phyloP scores from a whole-genome alignment of 192 early-diverging fungal genomes.

The Umbelopsis ramanniana region DNA sequence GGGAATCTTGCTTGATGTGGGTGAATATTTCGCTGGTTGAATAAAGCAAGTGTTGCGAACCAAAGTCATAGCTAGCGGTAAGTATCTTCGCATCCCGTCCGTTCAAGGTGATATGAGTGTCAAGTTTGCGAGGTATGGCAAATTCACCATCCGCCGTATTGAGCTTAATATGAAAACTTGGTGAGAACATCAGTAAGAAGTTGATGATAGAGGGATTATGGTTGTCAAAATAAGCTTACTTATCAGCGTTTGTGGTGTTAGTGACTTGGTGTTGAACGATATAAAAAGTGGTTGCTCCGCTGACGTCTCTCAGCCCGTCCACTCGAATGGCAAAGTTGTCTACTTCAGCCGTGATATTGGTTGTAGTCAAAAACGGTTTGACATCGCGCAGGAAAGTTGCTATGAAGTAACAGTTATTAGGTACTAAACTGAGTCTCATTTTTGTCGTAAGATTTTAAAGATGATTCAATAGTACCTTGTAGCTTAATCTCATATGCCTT shows the following conservation, averaged over 20 bases:
- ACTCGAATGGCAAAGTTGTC: constrained; percentile 10
- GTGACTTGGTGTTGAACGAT: constrained; percentile 8
- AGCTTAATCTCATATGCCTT: constrained; percentile 24
- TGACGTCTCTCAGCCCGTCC: background rate
- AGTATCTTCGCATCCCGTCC: constrained; percentile 23
- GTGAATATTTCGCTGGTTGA: constrained; percentile 26
- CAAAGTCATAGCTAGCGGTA: constrained; percentile 12
- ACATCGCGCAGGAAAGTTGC: background rate
- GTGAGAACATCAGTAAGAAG: background rate
- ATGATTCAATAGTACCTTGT: background rate
- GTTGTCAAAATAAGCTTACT: background rate
- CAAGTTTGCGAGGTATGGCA: constrained; percentile 13
- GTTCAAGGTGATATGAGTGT: constrained; percentile 1
- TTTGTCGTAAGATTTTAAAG: no score
- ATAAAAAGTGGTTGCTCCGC: constrained; percentile 3
- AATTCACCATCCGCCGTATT: background rate
- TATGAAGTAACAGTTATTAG: background rate
- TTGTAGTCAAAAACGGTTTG: background rate
- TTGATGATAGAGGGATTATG: no score
- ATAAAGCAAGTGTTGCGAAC: constrained; percentile 22
- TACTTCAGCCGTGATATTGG: background rate
- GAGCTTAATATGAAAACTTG: background rate
- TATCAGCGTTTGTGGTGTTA: background rate
- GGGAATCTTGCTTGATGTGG: constrained; percentile 10
- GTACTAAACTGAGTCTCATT: no score